Evolutionary conservation across 2,329 filamentous ascomycete species (phyloP), one percentile per base, ranked within the genome.

Genomic region (Aspergillus tamarii): DNA sequence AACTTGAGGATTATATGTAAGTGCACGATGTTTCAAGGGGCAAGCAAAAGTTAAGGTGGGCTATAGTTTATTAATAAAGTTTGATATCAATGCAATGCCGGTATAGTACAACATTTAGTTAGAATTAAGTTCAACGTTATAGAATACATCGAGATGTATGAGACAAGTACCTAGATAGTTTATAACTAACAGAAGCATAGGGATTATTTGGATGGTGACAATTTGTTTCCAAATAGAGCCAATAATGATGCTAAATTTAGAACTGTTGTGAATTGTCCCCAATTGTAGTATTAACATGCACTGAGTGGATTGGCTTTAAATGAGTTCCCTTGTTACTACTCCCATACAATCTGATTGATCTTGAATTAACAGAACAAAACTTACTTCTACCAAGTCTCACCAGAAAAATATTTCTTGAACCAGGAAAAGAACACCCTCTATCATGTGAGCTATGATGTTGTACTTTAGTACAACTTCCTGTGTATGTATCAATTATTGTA

Each of bases 41-140:
- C 39, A 41, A 41, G 39, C 39, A 41, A 41, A 16, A 53, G 52
- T 53, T 45, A 60, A 64, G 48, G 59, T 46, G 21, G 43, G 21
- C 30, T 32, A 32, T n/a, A 32, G 48, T 32, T 52, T 52, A 52
- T 32, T 52, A 52, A 32, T 52, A 52, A 52, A 23, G 28, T 52
- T 52, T 52, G 48, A 52, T 52, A 52, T 52, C 21, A 21, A 43
- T 52, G 32, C 32, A 56, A 16, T 23, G n/a, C 30, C 46, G 5
- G n/a, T 21, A 36, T 36, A 36, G 34, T 36, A 14, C 56, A 43
- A 1, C 1, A 9, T 19, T n/a, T 41, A 41, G 39, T 41, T 41
- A 8, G 39, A 19, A 41, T 19, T 41, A n/a, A 7, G 39, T 41
- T 41, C 39, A 41, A 41, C 39, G 39, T 26, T 26, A 26, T 19